Evolutionary conservation across 1,284 basidiomycete species (phyloP).

Genomic region (Melampsora americana): DNA sequence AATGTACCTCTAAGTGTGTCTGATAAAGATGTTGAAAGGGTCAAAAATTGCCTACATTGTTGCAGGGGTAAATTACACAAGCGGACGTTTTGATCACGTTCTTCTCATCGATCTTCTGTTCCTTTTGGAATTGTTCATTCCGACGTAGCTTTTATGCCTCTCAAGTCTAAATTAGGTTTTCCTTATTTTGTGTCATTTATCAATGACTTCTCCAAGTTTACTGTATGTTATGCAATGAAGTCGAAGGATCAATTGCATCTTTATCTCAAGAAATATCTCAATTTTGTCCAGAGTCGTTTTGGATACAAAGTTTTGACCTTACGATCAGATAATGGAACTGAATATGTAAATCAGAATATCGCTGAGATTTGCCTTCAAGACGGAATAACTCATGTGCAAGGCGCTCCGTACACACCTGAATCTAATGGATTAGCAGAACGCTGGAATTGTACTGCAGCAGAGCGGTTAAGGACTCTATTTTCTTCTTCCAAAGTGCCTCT

Average conservation of each 20-base stretch:
- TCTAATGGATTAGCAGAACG: neutral
- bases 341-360: conserved; percentile 2
- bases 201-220: too few species aligned
- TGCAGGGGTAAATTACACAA: conserved; percentile 1
- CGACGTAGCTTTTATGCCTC: too few species aligned
- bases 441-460: neutral
- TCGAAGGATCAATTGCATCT: too few species aligned
- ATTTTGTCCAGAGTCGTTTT: neutral
- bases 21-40: neutral
- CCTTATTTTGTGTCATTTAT: too few species aligned
- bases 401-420: too few species aligned
- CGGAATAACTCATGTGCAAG: conserved; percentile 10
- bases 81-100: neutral
- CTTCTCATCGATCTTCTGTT: neutral
- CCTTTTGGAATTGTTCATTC: conserved; percentile 13
- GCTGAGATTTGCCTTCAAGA: neutral
- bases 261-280: conserved; percentile 52
- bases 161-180: too few species aligned
- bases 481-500: neutral
- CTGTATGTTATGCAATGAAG: too few species aligned
- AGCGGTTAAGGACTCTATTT: neutral
- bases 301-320: neutral
- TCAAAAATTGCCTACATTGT: neutral
- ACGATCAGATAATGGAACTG: conserved; percentile 14
- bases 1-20: neutral